Percentiles rank a stretch among this genome's conserved stretches.
Conservation (phyloP, 2,329 filamentous ascomycete species). For the Cladophialophora exuberans region DNA sequence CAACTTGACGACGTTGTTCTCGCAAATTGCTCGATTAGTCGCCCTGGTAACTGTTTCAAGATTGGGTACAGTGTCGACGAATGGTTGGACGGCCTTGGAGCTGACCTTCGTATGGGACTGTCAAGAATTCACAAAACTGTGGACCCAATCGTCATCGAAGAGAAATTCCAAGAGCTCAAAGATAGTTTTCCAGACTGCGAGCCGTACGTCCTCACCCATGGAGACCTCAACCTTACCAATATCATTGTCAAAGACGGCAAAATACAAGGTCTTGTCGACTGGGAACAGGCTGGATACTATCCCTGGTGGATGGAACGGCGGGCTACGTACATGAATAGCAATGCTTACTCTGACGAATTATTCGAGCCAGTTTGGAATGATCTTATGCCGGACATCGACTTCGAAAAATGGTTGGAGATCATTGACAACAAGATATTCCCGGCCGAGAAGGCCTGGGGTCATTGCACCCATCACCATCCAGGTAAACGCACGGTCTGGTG, state of each 20-base stretch:
- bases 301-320: constrained; percentile 27
- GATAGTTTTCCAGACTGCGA: constrained; percentile 27
- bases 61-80: constrained; percentile 6
- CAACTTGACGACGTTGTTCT: constrained; percentile 8
- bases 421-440: background rate
- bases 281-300: constrained; percentile 35
- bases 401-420: background rate
- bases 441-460: background rate
- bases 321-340: background rate
- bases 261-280: constrained; percentile 35
- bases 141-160: constrained; percentile 11
- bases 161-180: constrained; percentile 15
- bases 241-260: constrained; percentile 35
- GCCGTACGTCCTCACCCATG: constrained; percentile 36
- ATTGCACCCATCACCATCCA: background rate
- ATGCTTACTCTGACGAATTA: background rate
- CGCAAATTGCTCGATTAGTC: background rate
- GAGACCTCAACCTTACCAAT: constrained; percentile 36
- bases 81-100: constrained; percentile 12
- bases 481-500: background rate
- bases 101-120: constrained; percentile 6
- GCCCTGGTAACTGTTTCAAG: constrained; percentile 4
- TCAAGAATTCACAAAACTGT: background rate
- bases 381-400: background rate
- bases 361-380: background rate